Conservation (phyloP, 768 basidiomycete genomes). For the Ramaria sp. region DNA sequence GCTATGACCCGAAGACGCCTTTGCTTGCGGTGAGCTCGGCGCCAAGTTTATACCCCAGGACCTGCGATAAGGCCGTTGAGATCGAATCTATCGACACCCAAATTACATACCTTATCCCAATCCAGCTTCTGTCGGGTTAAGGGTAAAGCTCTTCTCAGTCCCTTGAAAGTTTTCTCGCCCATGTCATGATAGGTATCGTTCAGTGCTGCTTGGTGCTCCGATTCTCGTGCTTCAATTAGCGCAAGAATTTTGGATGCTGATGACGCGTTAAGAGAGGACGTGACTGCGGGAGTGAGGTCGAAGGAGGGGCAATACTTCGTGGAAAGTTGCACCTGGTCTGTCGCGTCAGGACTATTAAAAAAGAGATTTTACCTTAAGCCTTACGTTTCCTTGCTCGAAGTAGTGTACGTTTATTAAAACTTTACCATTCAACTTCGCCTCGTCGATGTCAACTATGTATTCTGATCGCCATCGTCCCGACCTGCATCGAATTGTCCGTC, state of each 20-base stretch:
- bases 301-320: constrained; percentile 62
- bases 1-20: constrained; percentile 30
- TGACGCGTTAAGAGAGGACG: constrained; percentile 36
- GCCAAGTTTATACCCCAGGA: constrained; percentile 59
- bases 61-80: constrained; percentile 20
- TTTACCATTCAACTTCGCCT: constrained; percentile 53
- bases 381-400: constrained; percentile 92
- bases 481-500: constrained; percentile 35
- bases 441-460: constrained; percentile 62
- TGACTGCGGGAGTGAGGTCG: constrained; percentile 46
- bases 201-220: constrained; percentile 66
- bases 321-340: constrained; percentile 73
- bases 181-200: constrained; percentile 81
- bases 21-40: constrained; percentile 65
- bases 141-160: constrained; percentile 80
- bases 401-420: constrained; percentile 87
- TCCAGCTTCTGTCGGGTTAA: constrained; percentile 90
- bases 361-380: constrained; percentile 14
- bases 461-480: constrained; percentile 91
- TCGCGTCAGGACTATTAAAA: not conserved
- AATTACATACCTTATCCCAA: constrained; percentile 72
- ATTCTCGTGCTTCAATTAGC: constrained; percentile 70
- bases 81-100: not conserved
- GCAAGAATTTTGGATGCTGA: constrained; percentile 68
- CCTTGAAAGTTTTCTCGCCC: constrained; percentile 90